Base-by-base conservation (phyloP, 139 green algal species). In the Micractinium sp. region DNA sequence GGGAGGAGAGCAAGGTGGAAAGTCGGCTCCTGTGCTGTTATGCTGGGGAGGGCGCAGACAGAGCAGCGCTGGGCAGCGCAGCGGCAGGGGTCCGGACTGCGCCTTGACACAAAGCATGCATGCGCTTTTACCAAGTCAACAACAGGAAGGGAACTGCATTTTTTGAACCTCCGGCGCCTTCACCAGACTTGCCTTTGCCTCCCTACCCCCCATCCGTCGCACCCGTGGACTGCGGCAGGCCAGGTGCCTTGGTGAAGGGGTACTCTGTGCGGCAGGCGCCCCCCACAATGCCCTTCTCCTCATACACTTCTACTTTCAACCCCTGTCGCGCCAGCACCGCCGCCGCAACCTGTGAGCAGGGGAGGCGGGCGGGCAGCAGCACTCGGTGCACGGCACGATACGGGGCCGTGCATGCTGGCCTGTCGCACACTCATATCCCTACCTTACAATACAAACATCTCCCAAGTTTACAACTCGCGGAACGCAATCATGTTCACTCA, bases 241-340 rank as follows among this genome's bases (percentile, higher is more conserved):
- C 92, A 22, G 94, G 94, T 25, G 89, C 93, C 61, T 94, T 94
- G 3, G 69, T 25, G 60, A 95, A 96, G 18, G 94, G 94, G 41
- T 93, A 92, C 78, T 95, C 93, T 36, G 94, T 96, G 38, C 85
- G 81, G 90, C 92, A 95, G n/a, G 94, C 94, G 20, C 94, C 94
- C 0, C 94, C 94, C 13, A 95, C 91, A 0, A 93, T 74, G 56
- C 83, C 74, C 69, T 92, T 90, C 15, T 91, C 76, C 87, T 95
- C 92, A 41, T 93, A 85, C 22, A 95, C 90, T 18, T 90, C 47
- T 13, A 95, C 92, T 60, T 91, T 82, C 4, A 89, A 35, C 22
- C 85, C 85, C 71, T 88, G 90, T 23, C 80, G 69, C 23, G 94
- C 93, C 38, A 96, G 91, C 63, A 96, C 85, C 14, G 89, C 75